These are phyloP conservation scores for Juglanconis sp. DNA, from an alignment of 2,329 filamentous ascomycete species.

Conservation along the genomic window DNA sequence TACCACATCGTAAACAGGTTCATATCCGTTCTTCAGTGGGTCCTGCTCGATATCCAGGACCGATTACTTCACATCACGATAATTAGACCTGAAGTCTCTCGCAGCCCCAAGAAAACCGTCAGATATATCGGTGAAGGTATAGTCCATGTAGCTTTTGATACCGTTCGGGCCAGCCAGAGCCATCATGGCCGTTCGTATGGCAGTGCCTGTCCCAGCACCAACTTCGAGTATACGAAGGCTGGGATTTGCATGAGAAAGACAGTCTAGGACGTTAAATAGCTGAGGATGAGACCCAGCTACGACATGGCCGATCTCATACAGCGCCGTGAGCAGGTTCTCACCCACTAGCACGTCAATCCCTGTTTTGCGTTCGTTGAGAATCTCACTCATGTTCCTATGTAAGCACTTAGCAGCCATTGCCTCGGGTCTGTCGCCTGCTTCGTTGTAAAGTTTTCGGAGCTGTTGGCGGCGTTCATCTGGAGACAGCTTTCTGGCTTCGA, in stretches of 20 bases:
- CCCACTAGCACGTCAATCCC: conserved; percentile 14
- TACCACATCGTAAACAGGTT: conserved; percentile 27
- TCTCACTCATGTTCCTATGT: conserved; percentile 22
- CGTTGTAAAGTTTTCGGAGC: too few species aligned
- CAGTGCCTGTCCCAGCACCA: neutral
- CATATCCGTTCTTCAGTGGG: conserved; percentile 28
- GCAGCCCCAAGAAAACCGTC: conserved; percentile 18
- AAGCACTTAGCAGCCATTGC: too few species aligned
- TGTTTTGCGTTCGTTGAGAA: conserved; percentile 16
- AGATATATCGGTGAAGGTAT: neutral
- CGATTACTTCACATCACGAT: conserved; percentile 25
- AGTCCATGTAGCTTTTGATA: neutral
- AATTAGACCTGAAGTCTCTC: conserved; percentile 24
- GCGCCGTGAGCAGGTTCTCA: conserved; percentile 17
- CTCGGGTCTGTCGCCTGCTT: too few species aligned
- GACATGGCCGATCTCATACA: conserved; percentile 19
- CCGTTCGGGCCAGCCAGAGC: neutral
- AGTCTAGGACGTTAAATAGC: conserved; percentile 18
- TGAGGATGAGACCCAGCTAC: conserved; percentile 20
- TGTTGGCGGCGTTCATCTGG: too few species aligned
- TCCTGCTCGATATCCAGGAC: conserved; percentile 27
- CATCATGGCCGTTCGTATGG: neutral
- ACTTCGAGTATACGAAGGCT: conserved; percentile 10
- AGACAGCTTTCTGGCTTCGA: too few species aligned
- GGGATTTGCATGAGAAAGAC: conserved; percentile 24